phyloP scores from a whole-genome alignment of 2,329 filamentous ascomycete genomes.

The Aspergillus costaricaensis region DNA sequence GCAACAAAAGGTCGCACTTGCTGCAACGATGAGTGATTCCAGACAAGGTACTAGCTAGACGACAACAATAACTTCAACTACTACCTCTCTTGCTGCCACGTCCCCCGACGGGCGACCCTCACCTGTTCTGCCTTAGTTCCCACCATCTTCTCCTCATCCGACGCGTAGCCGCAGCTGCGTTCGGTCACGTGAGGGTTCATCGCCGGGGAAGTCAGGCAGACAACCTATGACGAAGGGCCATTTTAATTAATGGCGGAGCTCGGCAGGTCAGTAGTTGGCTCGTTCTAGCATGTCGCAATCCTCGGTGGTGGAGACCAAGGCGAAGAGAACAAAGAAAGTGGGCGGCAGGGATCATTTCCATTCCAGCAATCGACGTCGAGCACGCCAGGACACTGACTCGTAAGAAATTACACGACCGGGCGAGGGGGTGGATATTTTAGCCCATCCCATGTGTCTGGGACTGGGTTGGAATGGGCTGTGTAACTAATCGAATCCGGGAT shows the following conservation, averaged over 20 bases:
- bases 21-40: not conserved
- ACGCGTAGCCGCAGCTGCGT: constrained; percentile 23
- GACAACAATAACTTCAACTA: no score
- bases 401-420: not conserved
- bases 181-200: constrained; percentile 22
- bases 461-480: not conserved
- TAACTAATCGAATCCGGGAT: not conserved
- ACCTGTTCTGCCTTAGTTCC: constrained; percentile 4
- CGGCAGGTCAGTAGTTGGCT: not conserved
- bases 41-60: not conserved
- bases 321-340: constrained; percentile 8
- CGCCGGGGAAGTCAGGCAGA: not conserved
- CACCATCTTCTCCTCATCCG: constrained; percentile 7
- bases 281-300: not conserved
- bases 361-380: constrained; percentile 5
- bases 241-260: constrained; percentile 2
- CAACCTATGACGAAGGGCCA: not conserved
- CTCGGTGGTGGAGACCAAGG: constrained; percentile 10
- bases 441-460: not conserved
- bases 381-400: constrained; percentile 12
- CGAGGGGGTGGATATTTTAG: not conserved
- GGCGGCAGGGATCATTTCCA: constrained; percentile 7
- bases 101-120: not conserved
- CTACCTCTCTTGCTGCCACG: not conserved
- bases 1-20: not conserved